A percentile compares a stretch with the other conserved stretches of the same genome.
These are phyloP conservation scores for Aegle marmelos DNA, from an alignment of 345 rosid species.

Conservation along the genomic window DNA sequence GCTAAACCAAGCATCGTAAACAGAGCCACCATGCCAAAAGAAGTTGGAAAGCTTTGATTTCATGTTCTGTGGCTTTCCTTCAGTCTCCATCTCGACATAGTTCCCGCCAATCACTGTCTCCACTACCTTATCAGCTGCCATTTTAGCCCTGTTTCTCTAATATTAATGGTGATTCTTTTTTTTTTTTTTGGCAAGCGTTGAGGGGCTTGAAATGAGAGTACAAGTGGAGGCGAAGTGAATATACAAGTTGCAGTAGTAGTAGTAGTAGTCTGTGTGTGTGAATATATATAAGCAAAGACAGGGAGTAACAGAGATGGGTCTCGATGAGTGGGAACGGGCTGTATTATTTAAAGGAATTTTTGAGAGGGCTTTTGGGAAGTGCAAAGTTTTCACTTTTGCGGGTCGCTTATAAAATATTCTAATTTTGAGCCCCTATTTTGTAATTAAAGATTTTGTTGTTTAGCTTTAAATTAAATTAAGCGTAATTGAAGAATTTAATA, in stretches of 20 bases:
- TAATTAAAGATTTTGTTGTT: slow-evolving; percentile 22
- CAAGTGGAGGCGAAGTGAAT: slow-evolving; percentile 28
- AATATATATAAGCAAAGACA: slow-evolving; percentile 22
- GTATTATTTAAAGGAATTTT: neutral
- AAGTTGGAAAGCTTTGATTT: slow-evolving; percentile 65
- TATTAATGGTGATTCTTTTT: neutral
- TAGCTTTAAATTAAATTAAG: slow-evolving; percentile 13
- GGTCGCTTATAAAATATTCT: slow-evolving; percentile 19
- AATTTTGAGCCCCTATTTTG: slow-evolving; percentile 14
- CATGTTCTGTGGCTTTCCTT: slow-evolving; percentile 55
- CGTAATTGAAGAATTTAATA: slow-evolving; percentile 4
- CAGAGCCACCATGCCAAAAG: slow-evolving; percentile 98
- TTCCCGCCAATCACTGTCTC: slow-evolving; percentile 86
- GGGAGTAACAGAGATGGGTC: neutral
- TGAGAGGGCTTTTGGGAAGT: neutral
- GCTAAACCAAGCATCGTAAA: slow-evolving; percentile 98
- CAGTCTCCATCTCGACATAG: slow-evolving; percentile 92
- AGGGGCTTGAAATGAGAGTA: neutral
- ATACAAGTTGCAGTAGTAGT: slow-evolving; percentile 1
- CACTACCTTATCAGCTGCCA: slow-evolving; percentile 71
- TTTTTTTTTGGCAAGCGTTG: neutral
- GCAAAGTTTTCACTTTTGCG: neutral
- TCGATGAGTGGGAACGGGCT: slow-evolving; percentile 13
- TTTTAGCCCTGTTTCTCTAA: slow-evolving; percentile 6
- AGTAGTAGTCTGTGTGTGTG: neutral